Base-by-base conservation (phyloP, 495 filamentous ascomycete species). In the Hyaloscypha bicolor region DNA sequence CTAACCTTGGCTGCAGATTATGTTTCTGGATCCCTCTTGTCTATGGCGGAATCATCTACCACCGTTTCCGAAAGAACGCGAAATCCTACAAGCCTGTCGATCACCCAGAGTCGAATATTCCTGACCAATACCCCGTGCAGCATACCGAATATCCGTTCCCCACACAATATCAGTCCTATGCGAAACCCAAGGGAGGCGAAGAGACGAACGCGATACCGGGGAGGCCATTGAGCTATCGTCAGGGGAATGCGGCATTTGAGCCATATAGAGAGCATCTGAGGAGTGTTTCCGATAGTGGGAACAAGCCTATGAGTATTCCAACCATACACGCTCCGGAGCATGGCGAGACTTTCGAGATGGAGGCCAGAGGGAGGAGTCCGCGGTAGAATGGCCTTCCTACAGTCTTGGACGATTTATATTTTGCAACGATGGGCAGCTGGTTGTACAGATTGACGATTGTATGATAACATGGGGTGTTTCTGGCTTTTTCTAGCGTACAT, bases 1-100 rank as follows among this genome's bases (percentile, higher is more conserved):
- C 32, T 63, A 33, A 63, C 3, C n/a, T 30, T 55, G 29, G 16
- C 32, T 55, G 21, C 67, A 79, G 76, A 30, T 14, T 73, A 4
- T 62, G 66, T 30, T 75, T 74, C 70, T 39, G 72, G 31, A 72
- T 72, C 48, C 72, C 73, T 29, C 71, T 80, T 22, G 70, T 77
- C 55, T 79, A 79, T 63, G 75, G 69, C 4, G 70, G 69, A n/a
- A 62, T 76, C 22, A 74, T 79, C 45, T 74, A 73, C 65, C 76
- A 77, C 68, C 75, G 73, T 21, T 58, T 67, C 35, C 76, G 77
- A 53, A 70, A 56, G 6, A 33, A 60, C 33, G 45, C 62, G 31
- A 68, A 65, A 62, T 68, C 57, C 16, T 73, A 73, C 56, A 39
- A 45, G 19, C 56, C 56, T 31, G 56, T 60, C 12, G 9, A 35